Conservation (phyloP, 768 basidiomycete species). For the Boletus eberwhitei region DNA sequence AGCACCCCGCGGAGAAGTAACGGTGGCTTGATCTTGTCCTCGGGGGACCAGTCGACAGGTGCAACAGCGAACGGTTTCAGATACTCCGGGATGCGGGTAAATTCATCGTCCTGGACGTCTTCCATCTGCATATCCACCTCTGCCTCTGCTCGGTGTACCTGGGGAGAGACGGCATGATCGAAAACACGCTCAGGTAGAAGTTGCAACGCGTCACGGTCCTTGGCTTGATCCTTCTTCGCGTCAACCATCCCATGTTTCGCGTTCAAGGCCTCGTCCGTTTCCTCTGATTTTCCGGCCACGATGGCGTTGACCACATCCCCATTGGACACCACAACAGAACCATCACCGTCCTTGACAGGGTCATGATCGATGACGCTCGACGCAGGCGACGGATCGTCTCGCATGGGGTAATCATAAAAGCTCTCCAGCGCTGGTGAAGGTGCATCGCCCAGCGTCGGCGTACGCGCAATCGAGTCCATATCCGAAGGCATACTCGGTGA, state of each 20-base stretch:
- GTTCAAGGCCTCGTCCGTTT: not conserved
- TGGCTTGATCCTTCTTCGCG: not conserved
- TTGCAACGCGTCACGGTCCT: not conserved
- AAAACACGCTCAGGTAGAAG: not conserved
- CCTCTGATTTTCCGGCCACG: not conserved
- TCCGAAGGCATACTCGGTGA: slow-evolving; percentile 28
- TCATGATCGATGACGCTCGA: slow-evolving; percentile 29
- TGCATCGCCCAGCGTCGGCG: slow-evolving; percentile 19
- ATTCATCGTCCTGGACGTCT: slow-evolving; percentile 34
- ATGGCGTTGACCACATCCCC: not conserved
- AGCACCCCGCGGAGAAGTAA: slow-evolving; percentile 82
- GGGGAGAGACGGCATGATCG: not conserved
- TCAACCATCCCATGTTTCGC: not conserved
- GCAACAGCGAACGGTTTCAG: slow-evolving; percentile 69
- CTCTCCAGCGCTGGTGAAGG: slow-evolving; percentile 23
- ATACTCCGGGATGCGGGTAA: slow-evolving; percentile 47
- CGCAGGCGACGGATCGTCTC: slow-evolving; percentile 26
- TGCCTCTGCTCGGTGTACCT: slow-evolving; percentile 1
- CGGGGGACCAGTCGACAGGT: slow-evolving; percentile 63
- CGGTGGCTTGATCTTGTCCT: slow-evolving; percentile 56
- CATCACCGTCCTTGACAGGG: slow-evolving; percentile 14
- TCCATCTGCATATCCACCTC: slow-evolving; percentile 34
- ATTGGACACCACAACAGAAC: not conserved
- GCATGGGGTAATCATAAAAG: slow-evolving; percentile 23
- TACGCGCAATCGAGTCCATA: slow-evolving; percentile 24